Evolutionary conservation across 2,329 filamentous ascomycete genomes (phyloP), one percentile per base, ranked within the genome.

Genomic region (Pseudogymnoascus sp.): DNA sequence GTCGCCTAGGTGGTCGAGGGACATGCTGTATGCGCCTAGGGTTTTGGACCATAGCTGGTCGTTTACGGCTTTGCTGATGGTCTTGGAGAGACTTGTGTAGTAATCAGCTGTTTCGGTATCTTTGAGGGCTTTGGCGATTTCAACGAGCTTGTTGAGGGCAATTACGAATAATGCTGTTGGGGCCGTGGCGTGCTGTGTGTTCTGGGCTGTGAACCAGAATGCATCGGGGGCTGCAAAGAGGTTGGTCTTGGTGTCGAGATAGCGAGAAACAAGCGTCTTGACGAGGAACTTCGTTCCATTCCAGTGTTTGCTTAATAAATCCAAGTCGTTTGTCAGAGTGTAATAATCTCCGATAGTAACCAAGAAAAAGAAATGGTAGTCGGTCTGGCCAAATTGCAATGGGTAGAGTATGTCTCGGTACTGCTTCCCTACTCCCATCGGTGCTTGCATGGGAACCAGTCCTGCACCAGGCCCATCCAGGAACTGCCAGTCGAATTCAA

Each of bases 11-110:
- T 66, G 66, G 18, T 44, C 59, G 7, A 70, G 63, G 1, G 70
- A 71, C 1, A 74, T 66, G 1, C 71, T 72, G 65, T 75, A 78
- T 4, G 67, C 66, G 2, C 74, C 75, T 0, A 73, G 59, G 10
- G 63, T 16, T 0, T 64, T 61, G 38, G 74, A 74, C 74, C 75
- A 77, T 8, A 77, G 71, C 1, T 70, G 64, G 1, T 59, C 37
- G 59, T 76, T 74, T 18, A 76, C 69, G 12, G 70, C 69, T 2
- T 63, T 46, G n/a, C 62, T 66, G 10, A 76, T 61, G 10, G 62
- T 64, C 0, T 25, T 14, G 8, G 74, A 70, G 1, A 69, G 67
- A 3, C 50, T 28, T 5, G 59, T 61, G 60, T 74, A 75, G 5
- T 63, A 31, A 1, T 40, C 18, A 4, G 70, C 73, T 2, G 72